These are phyloP conservation scores for Ormosia semicastrata DNA, from an alignment of 306 rosid species.

Conservation along the genomic window DNA sequence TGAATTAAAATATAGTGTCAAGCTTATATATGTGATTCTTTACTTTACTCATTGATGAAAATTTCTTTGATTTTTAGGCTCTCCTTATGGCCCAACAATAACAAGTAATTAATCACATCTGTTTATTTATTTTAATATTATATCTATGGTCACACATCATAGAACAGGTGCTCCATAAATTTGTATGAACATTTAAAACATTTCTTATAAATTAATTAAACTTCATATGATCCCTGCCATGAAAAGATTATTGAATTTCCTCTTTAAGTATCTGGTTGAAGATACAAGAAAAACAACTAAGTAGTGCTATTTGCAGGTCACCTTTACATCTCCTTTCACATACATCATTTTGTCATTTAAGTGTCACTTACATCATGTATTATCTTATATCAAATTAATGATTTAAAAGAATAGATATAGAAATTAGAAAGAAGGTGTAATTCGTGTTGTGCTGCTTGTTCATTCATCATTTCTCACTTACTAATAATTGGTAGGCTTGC, in stretches of 20 bases:
- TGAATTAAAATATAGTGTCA: no score
- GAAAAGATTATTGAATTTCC: constrained; percentile 16
- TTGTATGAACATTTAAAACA: no score
- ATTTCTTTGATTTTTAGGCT: no score
- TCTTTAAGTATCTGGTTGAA: constrained; percentile 6
- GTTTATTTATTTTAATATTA: no score
- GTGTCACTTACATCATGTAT: not conserved
- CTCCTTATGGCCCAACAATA: no score
- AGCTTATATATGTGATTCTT: no score
- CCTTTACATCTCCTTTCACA: constrained; percentile 1
- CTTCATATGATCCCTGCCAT: constrained; percentile 17
- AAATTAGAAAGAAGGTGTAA: not conserved
- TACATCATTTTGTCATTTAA: not conserved
- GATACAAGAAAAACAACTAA: constrained; percentile 14
- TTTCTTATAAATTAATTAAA: not conserved
- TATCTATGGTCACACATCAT: no score
- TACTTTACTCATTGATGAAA: no score
- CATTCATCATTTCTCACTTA: not conserved
- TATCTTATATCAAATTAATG: not conserved
- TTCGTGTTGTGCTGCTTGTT: not conserved
- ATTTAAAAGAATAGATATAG: not conserved
- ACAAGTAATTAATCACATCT: no score
- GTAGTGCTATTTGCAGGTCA: constrained; percentile 15
- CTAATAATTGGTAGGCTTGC: not conserved
- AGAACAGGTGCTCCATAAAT: no score